Base-by-base conservation (phyloP, 1,139 yeast genomes). In the Meyerozyma sp. region DNA sequence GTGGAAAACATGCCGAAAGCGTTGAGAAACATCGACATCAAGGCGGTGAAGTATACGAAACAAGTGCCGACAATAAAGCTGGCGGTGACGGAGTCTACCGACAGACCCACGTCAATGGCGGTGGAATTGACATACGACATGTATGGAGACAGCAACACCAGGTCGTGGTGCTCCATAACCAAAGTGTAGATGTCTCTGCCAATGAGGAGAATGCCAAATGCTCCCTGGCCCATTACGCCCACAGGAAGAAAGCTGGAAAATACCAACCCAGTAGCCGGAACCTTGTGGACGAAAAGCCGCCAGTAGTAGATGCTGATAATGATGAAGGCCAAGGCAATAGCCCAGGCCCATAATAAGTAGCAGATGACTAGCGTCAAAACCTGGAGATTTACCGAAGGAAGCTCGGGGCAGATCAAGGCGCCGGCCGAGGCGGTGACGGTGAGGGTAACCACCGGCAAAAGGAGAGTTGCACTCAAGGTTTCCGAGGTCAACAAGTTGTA, bases 191-290 rank as follows among this genome's bases (percentile, higher is more conserved):
- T 44, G 48, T 72, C 69, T 20, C 61, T 57, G 5, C 89, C 87
- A 52, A 84, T 70, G 40, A 81, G 62, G 50, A 83, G 62, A 11
- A 84, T 71, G 3, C 85, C 85, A 59, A 69, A 86, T 2, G 88
- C 77, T 3, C 94, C 95, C 63, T 89, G 96, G 18, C 96, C 96
- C 58, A 3, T 25, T 23, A 82, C 80, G 14, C 90, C 93, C 38
- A 82, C 65, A 8, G 86, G 83, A 43, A 81, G 70, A 57, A 83
- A 82, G 45, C 73, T 61, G 16, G 85, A 69, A 55, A 81, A 80
- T 14, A 70, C 62, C 26, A 78, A 63, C 20, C 46, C 47, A 23
- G 57, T 49, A 3, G 72, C 62, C 0, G 95, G 95, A 30, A 84
- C 61, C 48, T 82, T 84, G 58, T 75, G 68, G 8, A 76, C 62